Conservation (phyloP, 2,329 filamentous ascomycete species). For the Phialophora chinensis region DNA sequence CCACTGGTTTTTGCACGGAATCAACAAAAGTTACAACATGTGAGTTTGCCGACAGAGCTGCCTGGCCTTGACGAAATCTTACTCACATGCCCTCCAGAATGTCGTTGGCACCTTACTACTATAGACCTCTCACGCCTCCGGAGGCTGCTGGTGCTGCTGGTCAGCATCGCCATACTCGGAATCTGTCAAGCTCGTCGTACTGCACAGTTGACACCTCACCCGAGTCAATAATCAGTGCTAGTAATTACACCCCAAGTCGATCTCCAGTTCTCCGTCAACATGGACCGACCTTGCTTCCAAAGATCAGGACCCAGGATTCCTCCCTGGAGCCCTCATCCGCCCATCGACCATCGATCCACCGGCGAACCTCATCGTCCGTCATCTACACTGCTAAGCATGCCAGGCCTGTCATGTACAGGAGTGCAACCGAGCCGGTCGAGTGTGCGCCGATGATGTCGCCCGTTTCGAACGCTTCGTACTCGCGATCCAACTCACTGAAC, state of each 20-base stretch:
- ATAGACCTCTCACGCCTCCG: constrained; percentile 54
- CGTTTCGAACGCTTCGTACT: constrained; percentile 46
- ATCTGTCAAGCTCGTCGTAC: constrained; percentile 67
- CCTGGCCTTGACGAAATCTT: constrained; percentile 11
- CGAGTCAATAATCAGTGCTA: constrained; percentile 68
- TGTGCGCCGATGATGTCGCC: constrained; percentile 54
- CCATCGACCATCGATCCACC: constrained; percentile 27
- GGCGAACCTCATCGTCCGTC: constrained; percentile 47
- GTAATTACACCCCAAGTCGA: constrained; percentile 70
- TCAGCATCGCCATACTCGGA: constrained; percentile 60
- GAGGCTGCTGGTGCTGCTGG: constrained; percentile 44
- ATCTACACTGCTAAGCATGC: constrained; percentile 59
- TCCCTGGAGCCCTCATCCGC: constrained; percentile 22
- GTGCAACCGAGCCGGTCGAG: constrained; percentile 54
- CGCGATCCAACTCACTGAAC: constrained; percentile 37
- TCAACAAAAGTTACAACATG: constrained; percentile 31
- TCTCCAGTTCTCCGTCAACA: constrained; percentile 80
- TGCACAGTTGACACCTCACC: constrained; percentile 69
- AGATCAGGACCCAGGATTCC: constrained; percentile 85
- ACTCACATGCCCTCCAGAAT: constrained; percentile 43
- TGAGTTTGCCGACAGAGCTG: constrained; percentile 28
- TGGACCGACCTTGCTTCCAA: constrained; percentile 75
- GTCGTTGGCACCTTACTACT: constrained; percentile 51
- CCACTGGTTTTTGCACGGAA: constrained; percentile 20
- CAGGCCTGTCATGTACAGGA: constrained; percentile 53